Base-by-base conservation (phyloP, 2,329 filamentous ascomycete species). In the Acarospora socialis region DNA sequence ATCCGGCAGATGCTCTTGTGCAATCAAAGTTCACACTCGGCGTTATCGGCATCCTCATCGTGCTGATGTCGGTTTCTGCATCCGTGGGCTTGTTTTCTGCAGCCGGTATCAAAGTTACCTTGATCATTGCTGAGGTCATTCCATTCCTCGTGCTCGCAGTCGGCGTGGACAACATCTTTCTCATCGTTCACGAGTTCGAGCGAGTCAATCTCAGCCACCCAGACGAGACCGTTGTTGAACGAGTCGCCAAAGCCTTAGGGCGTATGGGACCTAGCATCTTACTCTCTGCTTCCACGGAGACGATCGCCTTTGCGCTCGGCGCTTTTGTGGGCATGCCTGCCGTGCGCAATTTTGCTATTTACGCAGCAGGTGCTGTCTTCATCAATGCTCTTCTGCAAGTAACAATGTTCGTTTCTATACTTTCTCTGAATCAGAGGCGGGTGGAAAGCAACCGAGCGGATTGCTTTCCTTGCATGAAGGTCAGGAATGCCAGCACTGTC, bases 91-190 rank as follows among this genome's bases (percentile, higher is more conserved):
- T 98, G 24, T 98, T 95, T 50, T 93, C 90, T 1, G 90, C 83
- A 52, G 70, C 75, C 21, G 86, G 86, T 1, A 72, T 98, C 48
- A 94, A 92, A 57, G 90, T 87, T 9, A 98, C 90, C 0, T 64
- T 98, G 43, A 98, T 98, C 48, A 98, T 98, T 39, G 87, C 92
- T 4, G 90, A 98, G 51, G 90, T 98, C 39, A 98, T 98, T 42
- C 90, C 90, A 0, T 98, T 98, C 56, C 77, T 98, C 42, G 87
- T 98, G 7, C 63, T 98, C 13, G 90, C 90, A 8, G 86, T 98
- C 17, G 90, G 90, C 27, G 92, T 98, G 3, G 90, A 98, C 66
- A 98, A 98, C 50, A 95, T 98, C 47, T 98, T 98, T 60, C 63
- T 98, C 34, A 93, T 98, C 37, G 90, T 98, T 1, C 90, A 98